Conservation (phyloP, 106 monocot species). For the Dendrobium officinale region DNA sequence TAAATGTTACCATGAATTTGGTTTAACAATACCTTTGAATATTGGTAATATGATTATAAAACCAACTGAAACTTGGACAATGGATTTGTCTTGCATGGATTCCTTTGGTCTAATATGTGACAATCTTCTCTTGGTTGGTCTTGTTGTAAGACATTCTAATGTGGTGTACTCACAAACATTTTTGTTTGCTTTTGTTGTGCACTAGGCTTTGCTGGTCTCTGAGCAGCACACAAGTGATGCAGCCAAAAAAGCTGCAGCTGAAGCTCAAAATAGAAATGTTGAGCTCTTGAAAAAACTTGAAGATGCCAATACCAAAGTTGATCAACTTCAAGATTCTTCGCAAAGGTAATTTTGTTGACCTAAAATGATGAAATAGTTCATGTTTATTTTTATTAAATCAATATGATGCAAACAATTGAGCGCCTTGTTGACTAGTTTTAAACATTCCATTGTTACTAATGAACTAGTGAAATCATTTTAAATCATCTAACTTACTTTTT, state of each 20-base stretch:
- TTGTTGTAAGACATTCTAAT: neutral
- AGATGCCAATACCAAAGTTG: constrained; percentile 58
- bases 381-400: constrained; percentile 1
- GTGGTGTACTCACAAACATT: neutral
- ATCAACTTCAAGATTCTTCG: constrained; percentile 79
- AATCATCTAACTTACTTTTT: neutral
- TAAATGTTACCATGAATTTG: neutral
- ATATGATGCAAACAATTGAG: constrained; percentile 2
- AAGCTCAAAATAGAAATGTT: constrained; percentile 48
- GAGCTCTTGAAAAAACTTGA: constrained; percentile 69
- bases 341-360: constrained; percentile 42
- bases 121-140: neutral
- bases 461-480: neutral
- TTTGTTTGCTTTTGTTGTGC: neutral
- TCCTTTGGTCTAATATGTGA: neutral
- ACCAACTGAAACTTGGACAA: neutral
- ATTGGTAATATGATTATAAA: neutral
- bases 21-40: neutral
- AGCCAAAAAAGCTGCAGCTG: constrained; percentile 40
- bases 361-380: neutral
- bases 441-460: neutral
- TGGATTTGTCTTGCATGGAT: neutral
- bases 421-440: neutral
- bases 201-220: constrained; percentile 50
- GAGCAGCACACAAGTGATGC: constrained; percentile 53